Conservation (phyloP, 257 asterid genomes). For the Solanum ossicruentum region DNA sequence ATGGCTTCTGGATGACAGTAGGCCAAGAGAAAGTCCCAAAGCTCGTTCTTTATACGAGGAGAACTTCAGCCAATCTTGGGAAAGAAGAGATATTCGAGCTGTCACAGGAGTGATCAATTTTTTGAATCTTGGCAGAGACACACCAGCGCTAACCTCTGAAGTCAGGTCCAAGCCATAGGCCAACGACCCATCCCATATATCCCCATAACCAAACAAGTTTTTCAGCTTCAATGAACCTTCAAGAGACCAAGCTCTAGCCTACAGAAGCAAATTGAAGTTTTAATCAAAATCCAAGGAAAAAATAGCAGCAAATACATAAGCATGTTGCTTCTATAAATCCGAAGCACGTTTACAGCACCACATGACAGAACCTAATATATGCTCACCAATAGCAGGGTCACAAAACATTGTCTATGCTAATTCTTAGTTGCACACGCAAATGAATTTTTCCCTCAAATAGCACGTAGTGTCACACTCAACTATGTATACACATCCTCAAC, state of each 20-base stretch:
- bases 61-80: slow-evolving; percentile 93
- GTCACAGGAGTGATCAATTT: slow-evolving; percentile 50
- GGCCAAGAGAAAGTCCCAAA: slow-evolving; percentile 66
- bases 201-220: slow-evolving; percentile 87
- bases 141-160: slow-evolving; percentile 67
- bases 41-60: slow-evolving; percentile 81
- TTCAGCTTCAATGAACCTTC: slow-evolving; percentile 71
- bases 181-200: slow-evolving; percentile 83
- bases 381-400: not conserved
- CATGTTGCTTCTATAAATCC: not conserved
- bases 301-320: not conserved
- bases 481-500: not conserved
- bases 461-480: not conserved
- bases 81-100: slow-evolving; percentile 59
- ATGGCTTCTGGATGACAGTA: slow-evolving; percentile 57
- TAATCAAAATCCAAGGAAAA: not conserved
- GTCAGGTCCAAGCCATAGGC: slow-evolving; percentile 83
- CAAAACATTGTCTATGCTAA: not conserved
- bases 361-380: not conserved
- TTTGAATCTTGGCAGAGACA: slow-evolving; percentile 68
- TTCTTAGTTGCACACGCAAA: not conserved
- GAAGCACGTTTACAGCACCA: not conserved
- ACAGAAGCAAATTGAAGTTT: slow-evolving; percentile 20
- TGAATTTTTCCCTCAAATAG: not conserved
- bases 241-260: slow-evolving; percentile 81